phyloP scores from a whole-genome alignment of 1,284 basidiomycete genomes.

The Rhodotorula mucilaginosa region DNA sequence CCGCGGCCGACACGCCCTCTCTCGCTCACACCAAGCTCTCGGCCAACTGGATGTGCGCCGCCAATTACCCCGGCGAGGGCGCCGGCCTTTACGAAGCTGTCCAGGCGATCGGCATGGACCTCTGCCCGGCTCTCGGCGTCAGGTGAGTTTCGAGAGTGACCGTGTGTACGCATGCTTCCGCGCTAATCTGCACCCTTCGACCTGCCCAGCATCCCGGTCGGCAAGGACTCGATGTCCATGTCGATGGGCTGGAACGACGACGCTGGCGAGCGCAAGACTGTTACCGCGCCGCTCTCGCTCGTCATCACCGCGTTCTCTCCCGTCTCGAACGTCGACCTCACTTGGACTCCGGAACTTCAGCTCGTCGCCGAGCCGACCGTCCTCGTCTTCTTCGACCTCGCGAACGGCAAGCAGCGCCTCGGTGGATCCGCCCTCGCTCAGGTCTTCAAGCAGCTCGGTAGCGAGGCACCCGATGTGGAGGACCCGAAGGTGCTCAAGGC shows the following conservation, averaged over 20 bases:
- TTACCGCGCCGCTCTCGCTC: conserved; percentile 85
- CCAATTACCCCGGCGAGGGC: conserved; percentile 73
- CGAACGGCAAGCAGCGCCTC: conserved; percentile 74
- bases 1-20: conserved; percentile 71
- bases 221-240: conserved; percentile 99
- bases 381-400: conserved; percentile 87
- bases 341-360: conserved; percentile 90
- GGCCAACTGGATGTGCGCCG: conserved; percentile 99
- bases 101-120: conserved; percentile 83
- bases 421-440: conserved; percentile 95
- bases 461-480: conserved; percentile 85
- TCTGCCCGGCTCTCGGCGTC: conserved; percentile 91
- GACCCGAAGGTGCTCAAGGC: conserved; percentile 55
- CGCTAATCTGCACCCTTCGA: too few relatives aligned
- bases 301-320: conserved; percentile 94
- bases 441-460: conserved; percentile 88
- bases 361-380: conserved; percentile 64
- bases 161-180: too few relatives aligned
- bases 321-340: conserved; percentile 71
- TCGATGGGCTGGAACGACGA: conserved; percentile 84
- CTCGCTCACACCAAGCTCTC: conserved; percentile 83
- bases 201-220: conserved; percentile 74
- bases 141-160: too few relatives aligned
- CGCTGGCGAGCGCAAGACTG: conserved; percentile 66
- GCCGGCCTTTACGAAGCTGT: conserved; percentile 89